phyloP scores from a whole-genome alignment of 352 stramenopile genomes.

The Halophytophthora batemanensis region DNA sequence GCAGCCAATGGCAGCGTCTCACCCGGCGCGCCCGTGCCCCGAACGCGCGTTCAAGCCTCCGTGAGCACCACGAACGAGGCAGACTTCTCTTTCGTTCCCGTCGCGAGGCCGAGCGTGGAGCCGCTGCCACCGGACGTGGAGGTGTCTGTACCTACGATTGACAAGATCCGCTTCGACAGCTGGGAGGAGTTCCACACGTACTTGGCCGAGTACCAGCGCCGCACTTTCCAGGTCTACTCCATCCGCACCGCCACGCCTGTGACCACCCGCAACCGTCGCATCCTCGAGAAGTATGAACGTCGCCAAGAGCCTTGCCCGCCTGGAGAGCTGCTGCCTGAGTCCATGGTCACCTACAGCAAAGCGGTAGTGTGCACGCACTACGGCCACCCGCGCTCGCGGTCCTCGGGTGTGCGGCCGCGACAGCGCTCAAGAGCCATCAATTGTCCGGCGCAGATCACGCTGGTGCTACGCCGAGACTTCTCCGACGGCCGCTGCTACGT shows the following conservation, averaged over 20 bases:
- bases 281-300: conserved; percentile 15
- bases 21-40: no score
- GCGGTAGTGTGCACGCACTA: conserved; percentile 26
- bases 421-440: conserved; percentile 21
- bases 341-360: conserved; percentile 27
- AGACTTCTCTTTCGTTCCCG: no score
- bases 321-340: conserved; percentile 17
- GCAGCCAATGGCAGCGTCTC: no score
- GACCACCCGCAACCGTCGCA: conserved; percentile 20
- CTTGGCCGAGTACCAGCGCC: conserved; percentile 23
- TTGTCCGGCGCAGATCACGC: conserved; percentile 27
- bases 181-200: conserved; percentile 31
- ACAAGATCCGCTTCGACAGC: conserved; percentile 17
- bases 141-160: conserved; percentile 15
- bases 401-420: conserved; percentile 8
- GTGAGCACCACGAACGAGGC: no score
- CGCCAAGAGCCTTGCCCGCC: conserved; percentile 5
- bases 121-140: conserved; percentile 4
- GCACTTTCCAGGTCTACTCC: conserved; percentile 30
- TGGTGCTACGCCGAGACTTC: conserved; percentile 19
- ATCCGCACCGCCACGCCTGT: conserved; percentile 21
- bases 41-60: no score
- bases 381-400: conserved; percentile 13
- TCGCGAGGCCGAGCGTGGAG: conserved; percentile 1
- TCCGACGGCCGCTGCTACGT: conserved; percentile 18